Base-by-base conservation (phyloP, 192 early-diverging fungal genomes). In the Coemansia sp. region DNA sequence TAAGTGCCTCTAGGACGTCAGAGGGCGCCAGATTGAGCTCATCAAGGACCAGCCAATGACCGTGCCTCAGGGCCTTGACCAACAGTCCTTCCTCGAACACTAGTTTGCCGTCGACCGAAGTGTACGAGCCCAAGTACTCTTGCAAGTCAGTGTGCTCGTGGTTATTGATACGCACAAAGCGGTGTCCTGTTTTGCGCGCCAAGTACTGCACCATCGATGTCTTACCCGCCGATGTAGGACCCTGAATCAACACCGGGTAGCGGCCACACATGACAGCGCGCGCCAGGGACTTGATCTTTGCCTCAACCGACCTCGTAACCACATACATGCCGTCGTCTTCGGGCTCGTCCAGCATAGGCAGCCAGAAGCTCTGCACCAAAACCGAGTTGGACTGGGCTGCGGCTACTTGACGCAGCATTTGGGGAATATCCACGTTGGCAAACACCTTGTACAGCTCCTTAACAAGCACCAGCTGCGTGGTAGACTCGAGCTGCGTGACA, bases 61-160 rank as follows among this genome's bases (percentile, higher is more conserved):
- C 98, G 61, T 95, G 90, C 16, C 92, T 87, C 63, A 99, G 82
- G 2, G 98, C 96, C 75, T 95, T 88, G 8, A 99, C 95, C 33
- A 99, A 82, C 8, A 96, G 88, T 65, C 98, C 98, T 85, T 99
- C 97, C 75, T 94, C 92, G 85, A 97, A 99, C 49, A 94, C 93
- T 32, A 99, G 86, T 64, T 86, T 86, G 4, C 94, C 96, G 49
- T 93, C 88, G 53, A 93, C 89, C 13, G 94, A 90, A 2, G 95
- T 88, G 69, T 98, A 99, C 0, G 92, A 89, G 62, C 98, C 98
- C 39, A 99, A 83, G 73, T 98, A 99, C 80, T 98, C 96, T 77
- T 98, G 95, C 70, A 99, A 69, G 73, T 99, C 98, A 2, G 98
- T 99, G 75, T 97, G 96, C 79, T 98, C 96, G 82, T 99, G 98